Conservation (phyloP, 2,329 filamentous ascomycete species). For the Fusarium sp. region DNA sequence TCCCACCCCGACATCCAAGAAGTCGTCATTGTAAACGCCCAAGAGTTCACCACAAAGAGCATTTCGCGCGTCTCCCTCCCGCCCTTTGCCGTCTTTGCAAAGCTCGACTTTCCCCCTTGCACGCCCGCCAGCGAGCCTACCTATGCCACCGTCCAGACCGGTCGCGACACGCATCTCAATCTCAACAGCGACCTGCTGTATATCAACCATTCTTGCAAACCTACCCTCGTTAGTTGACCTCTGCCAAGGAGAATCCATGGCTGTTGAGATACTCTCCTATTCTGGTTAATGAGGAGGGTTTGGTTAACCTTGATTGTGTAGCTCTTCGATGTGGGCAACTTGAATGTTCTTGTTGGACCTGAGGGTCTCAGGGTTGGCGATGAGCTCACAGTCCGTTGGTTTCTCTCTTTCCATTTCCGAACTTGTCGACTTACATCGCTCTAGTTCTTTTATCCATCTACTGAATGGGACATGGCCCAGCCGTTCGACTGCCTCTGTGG, state of each 20-base stretch:
- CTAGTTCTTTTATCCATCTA: slow-evolving; percentile 78
- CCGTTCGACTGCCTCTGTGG: slow-evolving; percentile 73
- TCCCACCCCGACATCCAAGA: slow-evolving; percentile 68
- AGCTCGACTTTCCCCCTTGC: slow-evolving; percentile 71
- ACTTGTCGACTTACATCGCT: slow-evolving; percentile 2
- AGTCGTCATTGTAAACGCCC: slow-evolving; percentile 60
- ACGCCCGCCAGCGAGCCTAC: slow-evolving; percentile 63
- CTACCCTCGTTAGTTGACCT: slow-evolving; percentile 64
- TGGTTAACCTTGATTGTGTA: slow-evolving; percentile 44
- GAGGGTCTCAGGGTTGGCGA: slow-evolving; percentile 64
- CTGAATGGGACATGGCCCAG: slow-evolving; percentile 79
- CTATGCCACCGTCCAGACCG: slow-evolving; percentile 72
- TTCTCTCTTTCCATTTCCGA: too few species aligned
- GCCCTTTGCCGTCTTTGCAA: slow-evolving; percentile 72
- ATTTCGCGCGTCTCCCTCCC: slow-evolving; percentile 63
- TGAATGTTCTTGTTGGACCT: slow-evolving; percentile 66
- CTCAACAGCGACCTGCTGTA: slow-evolving; percentile 73
- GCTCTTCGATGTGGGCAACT: slow-evolving; percentile 68
- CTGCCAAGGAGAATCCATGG: slow-evolving; percentile 23
- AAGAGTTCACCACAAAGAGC: slow-evolving; percentile 68
- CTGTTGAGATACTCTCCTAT: slow-evolving; percentile 1
- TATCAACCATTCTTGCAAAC: slow-evolving; percentile 74
- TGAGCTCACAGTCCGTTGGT: slow-evolving; percentile 61
- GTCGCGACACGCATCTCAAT: slow-evolving; percentile 63
- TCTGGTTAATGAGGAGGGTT: not conserved